Evolutionary conservation across 352 stramenopile genomes (phyloP), one percentile per base, ranked within the genome.

Genomic region (Phytophthora chlamydospora): DNA sequence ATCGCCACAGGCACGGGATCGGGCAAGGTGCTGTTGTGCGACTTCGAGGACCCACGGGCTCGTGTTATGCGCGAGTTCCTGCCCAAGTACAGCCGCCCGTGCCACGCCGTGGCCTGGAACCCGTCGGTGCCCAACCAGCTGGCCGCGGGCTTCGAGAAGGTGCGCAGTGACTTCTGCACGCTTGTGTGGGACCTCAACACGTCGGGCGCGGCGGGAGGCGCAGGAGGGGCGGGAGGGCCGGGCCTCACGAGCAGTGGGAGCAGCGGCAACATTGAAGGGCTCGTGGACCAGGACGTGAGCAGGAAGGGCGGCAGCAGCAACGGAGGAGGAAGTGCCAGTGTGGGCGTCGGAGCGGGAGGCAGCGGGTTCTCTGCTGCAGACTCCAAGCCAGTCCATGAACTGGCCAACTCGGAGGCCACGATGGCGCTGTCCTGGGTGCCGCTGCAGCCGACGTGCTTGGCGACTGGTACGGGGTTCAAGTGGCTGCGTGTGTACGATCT

Each of bases 401-500:
- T 96, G 24, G 82, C 85, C 24, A 93, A 96, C 66, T 94, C 87
- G 1, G 87, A 96, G 40, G 87, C 85, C 2, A 93, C 86, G 0
- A 75, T 94, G 44, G 87, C 85, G 36, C 62, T 96, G 1, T 88
- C 83, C 31, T 96, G 87, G 87, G 82, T 96, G 17, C 87, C 87
- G n/a, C 58, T 81, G 21, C 83, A 96, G 52, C 85, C 87, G 2
- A 88, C 82, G 40, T 94, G 83, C 42, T 60, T 96, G 33, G 85
- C 85, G 0, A 91, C 83, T 6, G 87, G 87, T 14, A 96, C 87
- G 14, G 87, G 87, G 2, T 96, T 96, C 68, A 94, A 94, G 75
- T 96, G 87, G 87, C 64, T 96, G 11, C 78, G 87, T 24, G 83
- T 96, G 44, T 94, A 96, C 53, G 87, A 96, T 62, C 43, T 96